phyloP scores from a whole-genome alignment of 169 alveolate species.

The Cryptosporidium andersoni region DNA sequence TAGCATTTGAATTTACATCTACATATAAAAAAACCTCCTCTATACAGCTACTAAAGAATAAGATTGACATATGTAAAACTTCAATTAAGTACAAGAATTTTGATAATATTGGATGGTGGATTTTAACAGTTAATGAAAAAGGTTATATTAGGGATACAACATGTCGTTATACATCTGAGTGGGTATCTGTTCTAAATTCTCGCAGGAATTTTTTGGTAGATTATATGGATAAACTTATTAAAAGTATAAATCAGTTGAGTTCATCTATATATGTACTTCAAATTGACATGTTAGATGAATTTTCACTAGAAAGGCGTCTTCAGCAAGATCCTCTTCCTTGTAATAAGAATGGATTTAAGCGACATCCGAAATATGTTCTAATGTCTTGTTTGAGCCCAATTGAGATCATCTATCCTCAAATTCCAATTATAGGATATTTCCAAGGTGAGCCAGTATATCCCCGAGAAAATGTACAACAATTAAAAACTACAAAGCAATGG shows the following conservation, averaged over 20 bases:
- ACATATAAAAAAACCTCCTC: slow-evolving; percentile 25
- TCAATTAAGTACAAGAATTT: slow-evolving; percentile 15
- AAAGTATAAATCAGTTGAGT: too few relatives aligned
- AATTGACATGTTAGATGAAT: slow-evolving; percentile 40
- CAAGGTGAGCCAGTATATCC: slow-evolving; percentile 68
- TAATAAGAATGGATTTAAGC: slow-evolving; percentile 23
- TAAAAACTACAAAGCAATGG: slow-evolving; percentile 51
- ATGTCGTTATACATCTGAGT: slow-evolving; percentile 36
- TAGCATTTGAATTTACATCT: slow-evolving; percentile 47
- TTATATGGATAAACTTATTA: too few relatives aligned
- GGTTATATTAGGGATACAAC: slow-evolving; percentile 55
- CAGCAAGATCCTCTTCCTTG: slow-evolving; percentile 21
- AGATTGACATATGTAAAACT: slow-evolving; percentile 46
- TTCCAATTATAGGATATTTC: slow-evolving; percentile 58
- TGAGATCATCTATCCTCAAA: slow-evolving; percentile 50
- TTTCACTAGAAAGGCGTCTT: slow-evolving; percentile 24
- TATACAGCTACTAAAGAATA: slow-evolving; percentile 7
- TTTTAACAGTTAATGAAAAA: slow-evolving; percentile 26
- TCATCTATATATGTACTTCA: background rate
- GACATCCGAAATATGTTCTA: slow-evolving; percentile 63
- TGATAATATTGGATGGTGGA: slow-evolving; percentile 71
- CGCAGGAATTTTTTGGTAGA: background rate
- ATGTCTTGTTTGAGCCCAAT: slow-evolving; percentile 40
- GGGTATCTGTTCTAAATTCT: slow-evolving; percentile 6
- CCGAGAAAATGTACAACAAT: slow-evolving; percentile 49